Base-by-base conservation (phyloP, 345 rosid genomes). In the Hypericum perforatum region DNA sequence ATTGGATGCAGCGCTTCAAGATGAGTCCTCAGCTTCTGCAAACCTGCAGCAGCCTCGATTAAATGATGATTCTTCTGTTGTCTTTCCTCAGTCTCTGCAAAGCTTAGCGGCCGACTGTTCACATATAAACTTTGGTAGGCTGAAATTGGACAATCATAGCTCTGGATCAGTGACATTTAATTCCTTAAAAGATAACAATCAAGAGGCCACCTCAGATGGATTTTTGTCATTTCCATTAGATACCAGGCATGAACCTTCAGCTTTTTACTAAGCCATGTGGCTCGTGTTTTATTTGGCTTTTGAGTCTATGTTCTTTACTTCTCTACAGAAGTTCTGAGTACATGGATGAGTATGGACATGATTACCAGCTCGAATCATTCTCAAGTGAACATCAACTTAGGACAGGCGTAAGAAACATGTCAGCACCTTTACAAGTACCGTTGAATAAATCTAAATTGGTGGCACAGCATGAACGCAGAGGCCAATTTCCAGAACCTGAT, bases 101-200 rank as follows among this genome's bases (percentile, higher is more conserved):
- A 68, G 68, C 47, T 62, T 74, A 16, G 70, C 73, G 40, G 71
- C 75, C 37, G 82, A 70, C 50, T 74, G 78, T 49, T 70, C 73
- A 16, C 76, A 77, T 63, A 72, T 80, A 64, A 80, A 65, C 65
- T 77, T 80, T 49, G 82, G 86, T 44, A 74, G 80, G 61, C 77
- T 63, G 37, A 77, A 63, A 16, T 58, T 78, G 42, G 65, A 72
- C 44, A 45, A 39, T 12, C 51, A 15, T 52, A 44, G 29, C 37
- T 40, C 69, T 15, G 41, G n/a, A 54, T 58, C 42, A 47, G 36
- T 16, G 10, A 43, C 56, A 53, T 70, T 68, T 39, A 43, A 55
- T 58, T 40, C 68, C 9, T n/a, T 39, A 39, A 46, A 32, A 36
- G 43, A 54, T 29, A 49, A 59, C 58, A 13, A 52, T 62, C 53